Evolutionary conservation across 352 stramenopile species (phyloP).

Genomic region (Phytophthora lateralis): DNA sequence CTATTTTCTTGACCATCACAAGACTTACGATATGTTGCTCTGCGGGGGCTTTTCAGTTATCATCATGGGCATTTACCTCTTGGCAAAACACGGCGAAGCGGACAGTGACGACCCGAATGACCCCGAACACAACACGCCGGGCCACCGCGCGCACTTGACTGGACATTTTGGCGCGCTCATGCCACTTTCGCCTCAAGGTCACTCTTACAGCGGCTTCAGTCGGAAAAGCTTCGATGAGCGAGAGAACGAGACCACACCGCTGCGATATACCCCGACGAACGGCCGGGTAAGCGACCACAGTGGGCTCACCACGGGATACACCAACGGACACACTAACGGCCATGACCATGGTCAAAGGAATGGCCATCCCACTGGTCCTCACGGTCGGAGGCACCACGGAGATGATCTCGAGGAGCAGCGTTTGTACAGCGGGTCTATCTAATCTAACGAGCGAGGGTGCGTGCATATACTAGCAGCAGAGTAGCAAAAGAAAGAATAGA

Average conservation of each 20-base stretch:
- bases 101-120: conserved; percentile 44
- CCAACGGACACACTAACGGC: conserved; percentile 15
- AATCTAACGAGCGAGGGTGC: conserved; percentile 16
- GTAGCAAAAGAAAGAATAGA: conserved; percentile 32
- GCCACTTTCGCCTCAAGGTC: conserved; percentile 67
- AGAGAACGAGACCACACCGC: conserved; percentile 48
- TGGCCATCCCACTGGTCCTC: conserved; percentile 17
- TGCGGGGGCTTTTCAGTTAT: conserved; percentile 60
- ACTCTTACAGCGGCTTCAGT: conserved; percentile 39
- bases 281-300: conserved; percentile 27
- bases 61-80: conserved; percentile 82
- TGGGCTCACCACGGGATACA: conserved; percentile 15
- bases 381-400: conserved; percentile 29
- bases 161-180: conserved; percentile 84
- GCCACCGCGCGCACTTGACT: conserved; percentile 52
- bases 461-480: conserved; percentile 29
- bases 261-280: conserved; percentile 39
- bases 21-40: conserved; percentile 5
- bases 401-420: conserved; percentile 33
- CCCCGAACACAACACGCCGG: conserved; percentile 38
- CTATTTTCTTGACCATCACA: not conserved
- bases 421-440: conserved; percentile 39
- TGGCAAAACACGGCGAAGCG: conserved; percentile 76
- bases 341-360: conserved; percentile 19
- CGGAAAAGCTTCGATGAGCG: conserved; percentile 58